Percentiles rank a stretch among this genome's conserved stretches.
Evolutionary conservation across 345 rosid species (phyloP).

Genomic region (Syzygium aromaticum): DNA sequence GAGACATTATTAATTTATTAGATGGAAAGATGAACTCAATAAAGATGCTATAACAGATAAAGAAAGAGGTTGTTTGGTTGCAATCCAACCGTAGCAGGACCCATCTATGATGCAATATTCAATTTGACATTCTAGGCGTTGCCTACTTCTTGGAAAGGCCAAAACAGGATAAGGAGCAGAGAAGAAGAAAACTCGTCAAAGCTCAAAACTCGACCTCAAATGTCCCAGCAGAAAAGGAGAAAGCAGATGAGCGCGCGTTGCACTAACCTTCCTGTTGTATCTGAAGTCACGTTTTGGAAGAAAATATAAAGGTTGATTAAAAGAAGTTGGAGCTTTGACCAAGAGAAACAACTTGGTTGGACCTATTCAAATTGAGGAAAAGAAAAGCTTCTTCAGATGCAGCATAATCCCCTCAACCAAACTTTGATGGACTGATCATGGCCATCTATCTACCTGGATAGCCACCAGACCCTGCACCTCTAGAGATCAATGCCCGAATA

Average conservation of each 20-base stretch:
- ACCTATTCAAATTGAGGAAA: slow-evolving; percentile 28
- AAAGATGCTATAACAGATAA: not conserved
- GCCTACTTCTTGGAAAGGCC: not conserved
- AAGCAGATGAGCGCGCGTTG: not conserved
- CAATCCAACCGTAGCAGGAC: not conserved
- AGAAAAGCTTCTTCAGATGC: not conserved
- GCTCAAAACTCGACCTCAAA: not conserved
- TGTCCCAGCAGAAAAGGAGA: not conserved
- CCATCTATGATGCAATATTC: not conserved
- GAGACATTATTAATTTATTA: not conserved
- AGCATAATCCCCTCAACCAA: not conserved
- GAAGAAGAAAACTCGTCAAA: not conserved
- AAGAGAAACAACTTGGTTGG: slow-evolving; percentile 68
- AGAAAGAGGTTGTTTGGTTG: not conserved
- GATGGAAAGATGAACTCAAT: not conserved
- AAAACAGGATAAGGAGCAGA: not conserved
- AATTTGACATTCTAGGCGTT: not conserved
- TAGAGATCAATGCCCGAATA: slow-evolving; percentile 63
- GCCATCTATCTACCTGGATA: slow-evolving; percentile 56
- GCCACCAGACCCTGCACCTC: slow-evolving; percentile 69
- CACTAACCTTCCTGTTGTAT: slow-evolving; percentile 67
- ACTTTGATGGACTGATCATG: not conserved
- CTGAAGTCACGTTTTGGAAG: slow-evolving; percentile 93
- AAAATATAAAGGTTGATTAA: slow-evolving; percentile 70
- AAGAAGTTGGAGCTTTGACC: slow-evolving; percentile 68